A percentile compares a stretch with the other conserved stretches of the same genome.
These are phyloP conservation scores for Glycyrrhiza uralensis DNA, from an alignment of 306 rosid species.

Conservation along the genomic window DNA sequence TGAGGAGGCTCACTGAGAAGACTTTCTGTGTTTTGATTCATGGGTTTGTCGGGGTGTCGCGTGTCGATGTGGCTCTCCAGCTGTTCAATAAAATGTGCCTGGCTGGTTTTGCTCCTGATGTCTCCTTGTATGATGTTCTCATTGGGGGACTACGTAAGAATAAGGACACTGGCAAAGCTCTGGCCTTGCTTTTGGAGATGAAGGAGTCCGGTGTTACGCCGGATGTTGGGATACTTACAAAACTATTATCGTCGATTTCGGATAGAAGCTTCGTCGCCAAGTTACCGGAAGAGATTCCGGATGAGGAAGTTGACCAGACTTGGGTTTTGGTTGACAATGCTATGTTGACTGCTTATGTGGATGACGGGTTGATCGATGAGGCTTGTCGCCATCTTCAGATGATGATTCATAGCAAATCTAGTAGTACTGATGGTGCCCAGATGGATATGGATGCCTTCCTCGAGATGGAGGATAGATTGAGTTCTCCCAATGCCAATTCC, in stretches of 20 bases:
- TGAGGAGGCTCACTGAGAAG: slow-evolving; percentile 55
- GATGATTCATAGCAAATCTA: slow-evolving; percentile 44
- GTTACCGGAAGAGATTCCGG: slow-evolving; percentile 49
- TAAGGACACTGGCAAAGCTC: slow-evolving; percentile 50
- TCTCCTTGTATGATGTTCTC: slow-evolving; percentile 76
- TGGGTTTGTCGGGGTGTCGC: slow-evolving; percentile 60
- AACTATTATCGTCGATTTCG: slow-evolving; percentile 46
- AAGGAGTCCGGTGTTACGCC: slow-evolving; percentile 55
- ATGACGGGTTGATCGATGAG: slow-evolving; percentile 42
- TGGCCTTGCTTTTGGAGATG: slow-evolving; percentile 57
- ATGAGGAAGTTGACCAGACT: slow-evolving; percentile 37
- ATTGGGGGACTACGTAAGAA: slow-evolving; percentile 69
- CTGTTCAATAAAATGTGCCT: slow-evolving; percentile 56
- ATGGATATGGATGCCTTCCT: slow-evolving; percentile 29
- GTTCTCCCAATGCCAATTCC: slow-evolving; percentile 43
- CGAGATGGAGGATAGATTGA: slow-evolving; percentile 36
- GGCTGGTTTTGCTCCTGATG: slow-evolving; percentile 48
- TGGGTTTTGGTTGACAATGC: slow-evolving; percentile 55
- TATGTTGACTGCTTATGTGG: slow-evolving; percentile 52
- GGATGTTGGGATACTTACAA: slow-evolving; percentile 45
- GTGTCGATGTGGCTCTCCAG: slow-evolving; percentile 58
- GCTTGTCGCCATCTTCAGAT: slow-evolving; percentile 53
- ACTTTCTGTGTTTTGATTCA: slow-evolving; percentile 70
- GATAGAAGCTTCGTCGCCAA: slow-evolving; percentile 43
- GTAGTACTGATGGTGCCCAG: slow-evolving; percentile 11